A percentile compares a stretch with the other conserved stretches of the same genome.
phyloP scores from a whole-genome alignment of 2,329 filamentous ascomycete genomes.

The Trichoderma polysporum region DNA sequence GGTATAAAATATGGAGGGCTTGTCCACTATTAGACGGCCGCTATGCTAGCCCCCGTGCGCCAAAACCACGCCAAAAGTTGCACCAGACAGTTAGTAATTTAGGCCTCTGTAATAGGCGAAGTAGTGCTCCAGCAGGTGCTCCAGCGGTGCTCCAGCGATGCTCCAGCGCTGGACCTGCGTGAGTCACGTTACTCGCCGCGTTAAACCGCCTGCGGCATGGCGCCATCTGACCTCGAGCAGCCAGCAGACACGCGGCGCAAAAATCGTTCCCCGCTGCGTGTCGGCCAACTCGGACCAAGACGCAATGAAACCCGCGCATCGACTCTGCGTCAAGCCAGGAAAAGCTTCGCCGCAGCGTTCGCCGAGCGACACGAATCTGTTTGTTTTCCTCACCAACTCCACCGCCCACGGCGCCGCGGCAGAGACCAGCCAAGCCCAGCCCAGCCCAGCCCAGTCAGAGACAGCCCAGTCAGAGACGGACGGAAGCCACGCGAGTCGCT shows the following conservation, averaged over 20 bases:
- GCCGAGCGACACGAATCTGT: slow-evolving; percentile 5
- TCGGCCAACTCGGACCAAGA: slow-evolving; percentile 5
- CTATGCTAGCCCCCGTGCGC: background rate
- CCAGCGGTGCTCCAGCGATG: background rate
- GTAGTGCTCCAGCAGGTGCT: background rate
- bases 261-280: background rate
- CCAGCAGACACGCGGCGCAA: background rate
- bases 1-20: background rate
- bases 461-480: background rate
- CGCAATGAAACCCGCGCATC: background rate
- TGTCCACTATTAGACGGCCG: background rate
- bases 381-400: slow-evolving; percentile 8
- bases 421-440: slow-evolving; percentile 3
- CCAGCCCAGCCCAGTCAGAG: background rate
- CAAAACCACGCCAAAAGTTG: background rate
- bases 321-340: background rate
- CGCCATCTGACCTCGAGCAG: background rate
- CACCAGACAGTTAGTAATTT: too few species aligned
- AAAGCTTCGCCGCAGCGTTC: slow-evolving; percentile 10
- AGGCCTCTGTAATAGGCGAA: too few species aligned
- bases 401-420: slow-evolving; percentile 13
- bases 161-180: background rate
- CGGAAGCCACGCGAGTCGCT: background rate
- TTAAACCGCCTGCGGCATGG: background rate
- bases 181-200: slow-evolving; percentile 7